Conservation (phyloP, 306 rosid species). For the Dalbergia cochinchinensis region DNA sequence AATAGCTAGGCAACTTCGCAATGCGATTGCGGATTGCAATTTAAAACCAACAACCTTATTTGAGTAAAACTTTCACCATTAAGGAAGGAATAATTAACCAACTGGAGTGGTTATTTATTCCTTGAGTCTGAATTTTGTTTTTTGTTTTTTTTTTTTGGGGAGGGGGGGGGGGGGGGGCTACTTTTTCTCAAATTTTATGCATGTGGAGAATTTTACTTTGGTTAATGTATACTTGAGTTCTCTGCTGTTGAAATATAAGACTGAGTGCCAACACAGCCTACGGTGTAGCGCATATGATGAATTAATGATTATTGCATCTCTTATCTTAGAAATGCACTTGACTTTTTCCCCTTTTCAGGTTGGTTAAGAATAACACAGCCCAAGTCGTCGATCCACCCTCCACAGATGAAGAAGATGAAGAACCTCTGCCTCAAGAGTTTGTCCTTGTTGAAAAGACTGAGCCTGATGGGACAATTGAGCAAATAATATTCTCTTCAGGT, state of each 20-base stretch:
- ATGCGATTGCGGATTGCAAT: background rate
- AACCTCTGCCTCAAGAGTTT: conserved; percentile 80
- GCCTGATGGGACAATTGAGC: conserved; percentile 83
- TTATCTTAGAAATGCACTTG: conserved; percentile 22
- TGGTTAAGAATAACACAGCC: conserved; percentile 67
- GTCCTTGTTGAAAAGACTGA: conserved; percentile 84
- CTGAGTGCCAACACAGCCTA: conserved; percentile 9
- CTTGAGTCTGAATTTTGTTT: conserved; percentile 7
- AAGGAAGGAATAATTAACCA: conserved; percentile 29
- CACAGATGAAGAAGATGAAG: conserved; percentile 69
- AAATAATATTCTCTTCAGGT: conserved; percentile 89
- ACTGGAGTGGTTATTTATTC: conserved; percentile 5
- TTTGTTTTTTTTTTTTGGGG: background rate
- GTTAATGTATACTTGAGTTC: background rate
- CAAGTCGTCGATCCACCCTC: conserved; percentile 78
- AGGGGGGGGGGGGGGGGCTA: background rate
- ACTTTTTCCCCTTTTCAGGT: conserved; percentile 56
- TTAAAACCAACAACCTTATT: background rate
- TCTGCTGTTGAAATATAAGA: conserved; percentile 28
- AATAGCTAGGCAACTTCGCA: background rate
- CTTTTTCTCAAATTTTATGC: conserved; percentile 11
- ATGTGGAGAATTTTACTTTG: background rate
- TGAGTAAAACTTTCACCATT: background rate
- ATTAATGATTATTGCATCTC: conserved; percentile 25
- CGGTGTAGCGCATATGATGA: conserved; percentile 5